phyloP scores from a whole-genome alignment of 495 filamentous ascomycete species.

The Achaetomiella virescens region DNA sequence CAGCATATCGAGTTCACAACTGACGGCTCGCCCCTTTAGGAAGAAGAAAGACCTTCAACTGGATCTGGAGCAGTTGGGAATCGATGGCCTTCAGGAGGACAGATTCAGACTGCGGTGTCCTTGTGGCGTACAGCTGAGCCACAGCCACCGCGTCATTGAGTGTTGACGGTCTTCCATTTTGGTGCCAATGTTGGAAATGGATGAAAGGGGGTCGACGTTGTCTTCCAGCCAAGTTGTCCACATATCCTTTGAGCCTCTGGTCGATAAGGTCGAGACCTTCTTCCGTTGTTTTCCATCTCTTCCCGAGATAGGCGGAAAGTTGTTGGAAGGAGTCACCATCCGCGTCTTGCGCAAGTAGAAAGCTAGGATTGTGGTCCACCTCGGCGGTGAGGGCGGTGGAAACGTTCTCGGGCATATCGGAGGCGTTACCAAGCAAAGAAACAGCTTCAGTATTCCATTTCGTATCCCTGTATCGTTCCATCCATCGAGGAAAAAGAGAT shows the following conservation, averaged over 20 bases:
- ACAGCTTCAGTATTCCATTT: no score
- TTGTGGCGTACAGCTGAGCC: background rate
- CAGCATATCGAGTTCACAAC: no score
- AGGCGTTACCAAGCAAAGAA: no score
- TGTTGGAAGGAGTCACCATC: background rate
- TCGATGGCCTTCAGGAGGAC: background rate
- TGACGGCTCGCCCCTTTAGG: no score
- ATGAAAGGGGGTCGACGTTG: background rate
- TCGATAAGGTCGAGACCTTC: background rate
- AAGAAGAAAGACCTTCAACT: background rate
- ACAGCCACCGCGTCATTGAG: background rate
- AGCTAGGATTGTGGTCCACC: no score
- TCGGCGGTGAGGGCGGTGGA: no score
- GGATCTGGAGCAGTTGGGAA: background rate
- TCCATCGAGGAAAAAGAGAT: no score
- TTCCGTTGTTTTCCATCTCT: background rate
- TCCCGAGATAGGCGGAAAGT: background rate
- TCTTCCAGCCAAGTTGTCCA: background rate
- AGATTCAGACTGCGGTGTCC: background rate
- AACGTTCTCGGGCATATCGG: no score
- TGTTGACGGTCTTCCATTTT: background rate
- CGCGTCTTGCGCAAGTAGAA: background rate
- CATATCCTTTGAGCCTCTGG: background rate
- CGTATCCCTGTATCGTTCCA: no score
- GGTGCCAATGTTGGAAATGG: background rate